Conservation (phyloP, 345 rosid genomes). For the Populus pruinosa region DNA sequence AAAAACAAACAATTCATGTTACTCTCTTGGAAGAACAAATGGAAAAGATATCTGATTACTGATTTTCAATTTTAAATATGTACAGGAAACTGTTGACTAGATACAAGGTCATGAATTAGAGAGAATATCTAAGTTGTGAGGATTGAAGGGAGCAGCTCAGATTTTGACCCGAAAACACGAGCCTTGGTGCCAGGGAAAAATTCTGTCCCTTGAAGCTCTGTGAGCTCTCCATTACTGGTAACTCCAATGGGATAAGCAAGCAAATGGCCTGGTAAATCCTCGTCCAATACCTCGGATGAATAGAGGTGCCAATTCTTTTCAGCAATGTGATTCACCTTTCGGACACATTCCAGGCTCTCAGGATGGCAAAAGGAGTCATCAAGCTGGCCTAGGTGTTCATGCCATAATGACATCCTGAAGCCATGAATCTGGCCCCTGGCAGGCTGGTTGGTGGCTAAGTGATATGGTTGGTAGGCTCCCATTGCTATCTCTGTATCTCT, state of each 20-base stretch:
- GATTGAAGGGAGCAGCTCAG: constrained; percentile 37
- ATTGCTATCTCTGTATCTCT: constrained; percentile 55
- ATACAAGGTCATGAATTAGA: background rate
- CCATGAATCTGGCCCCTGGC: constrained; percentile 53
- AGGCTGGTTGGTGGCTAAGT: constrained; percentile 21
- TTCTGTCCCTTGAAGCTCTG: constrained; percentile 24
- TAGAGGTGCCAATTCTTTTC: constrained; percentile 35
- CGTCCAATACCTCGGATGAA: constrained; percentile 17
- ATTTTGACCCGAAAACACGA: constrained; percentile 36
- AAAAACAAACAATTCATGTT: background rate
- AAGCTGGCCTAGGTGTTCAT: constrained; percentile 39
- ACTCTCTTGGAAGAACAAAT: background rate
- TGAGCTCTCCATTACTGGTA: constrained; percentile 24
- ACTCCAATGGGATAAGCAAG: constrained; percentile 42
- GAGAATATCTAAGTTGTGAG: constrained; percentile 35
- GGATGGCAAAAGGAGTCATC: constrained; percentile 33
- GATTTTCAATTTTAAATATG: background rate
- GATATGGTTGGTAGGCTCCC: constrained; percentile 47
- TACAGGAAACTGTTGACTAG: background rate
- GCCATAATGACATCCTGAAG: constrained; percentile 47
- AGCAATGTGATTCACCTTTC: constrained; percentile 37
- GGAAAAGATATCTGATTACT: background rate
- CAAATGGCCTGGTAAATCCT: constrained; percentile 50
- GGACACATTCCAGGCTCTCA: constrained; percentile 38
- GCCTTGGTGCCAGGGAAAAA: constrained; percentile 49